Base-by-base conservation (phyloP, 2,329 filamentous ascomycete genomes). In the Leptographium flavum region DNA sequence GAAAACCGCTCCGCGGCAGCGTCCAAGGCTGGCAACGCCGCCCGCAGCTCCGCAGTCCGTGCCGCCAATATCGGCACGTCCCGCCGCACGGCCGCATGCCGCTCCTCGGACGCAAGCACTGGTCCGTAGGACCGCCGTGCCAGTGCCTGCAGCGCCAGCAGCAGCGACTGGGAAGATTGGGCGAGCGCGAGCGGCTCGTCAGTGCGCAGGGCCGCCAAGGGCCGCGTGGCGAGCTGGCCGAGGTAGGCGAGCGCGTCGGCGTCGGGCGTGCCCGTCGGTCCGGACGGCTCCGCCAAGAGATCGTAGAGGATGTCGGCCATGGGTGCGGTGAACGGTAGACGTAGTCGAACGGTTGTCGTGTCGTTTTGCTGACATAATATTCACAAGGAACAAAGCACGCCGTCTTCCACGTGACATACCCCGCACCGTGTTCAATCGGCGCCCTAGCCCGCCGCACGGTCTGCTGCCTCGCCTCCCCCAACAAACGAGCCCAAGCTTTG, bases 61-160 rank as follows among this genome's bases (percentile, higher is more conserved):
- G 71, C 68, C 32, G 75, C 76, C 38, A 96, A 67, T 14, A 67
- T 61, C 0, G 87, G 84, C n/a, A 98, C 68, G 1, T 80, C 75
- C n/a, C 71, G 69, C 42, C 71, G 70, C 8, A 96, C 71, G 10
- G 78, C 79, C n/a, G 76, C 73, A 55, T 96, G 79, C 54, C 84
- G 81, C 53, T 79, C 74, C 21, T 85, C 80, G 4, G 90, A 92
- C 44, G 80, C 71, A 54, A 95, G 87, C 52, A 96, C 80, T 17
- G 81, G 73, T 58, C 82, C 85, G 62, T 95, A 82, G 1, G 88
- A 94, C 53, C 85, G 83, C 55, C 94, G 94, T 8, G 88, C 90
- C 42, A 96, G 76, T 0, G 79, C 76, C 60, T 98, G 92, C 1
- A 96, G 73, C 1, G 87, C 85, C 35, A 94, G 76, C 14, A 90